Evolutionary conservation across 768 basidiomycete genomes (phyloP).

Genomic region (Fomitopsis serialis): DNA sequence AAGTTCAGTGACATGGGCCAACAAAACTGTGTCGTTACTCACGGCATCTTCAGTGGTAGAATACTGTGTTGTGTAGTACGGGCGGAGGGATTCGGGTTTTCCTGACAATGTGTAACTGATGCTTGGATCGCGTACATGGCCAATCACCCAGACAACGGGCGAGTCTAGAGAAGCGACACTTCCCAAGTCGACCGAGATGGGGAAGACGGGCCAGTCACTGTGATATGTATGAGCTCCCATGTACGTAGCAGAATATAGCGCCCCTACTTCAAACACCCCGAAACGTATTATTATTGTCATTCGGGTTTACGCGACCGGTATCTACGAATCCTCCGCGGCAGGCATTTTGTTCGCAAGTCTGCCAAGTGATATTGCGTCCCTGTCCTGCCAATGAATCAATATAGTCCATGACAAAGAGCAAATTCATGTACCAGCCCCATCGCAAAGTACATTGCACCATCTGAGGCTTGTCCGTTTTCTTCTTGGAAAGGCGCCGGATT

Average conservation of each 20-base stretch:
- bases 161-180: slow-evolving; percentile 7
- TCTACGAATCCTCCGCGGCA: slow-evolving; percentile 13
- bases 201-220: slow-evolving; percentile 14
- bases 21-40: not conserved
- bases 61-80: slow-evolving; percentile 10
- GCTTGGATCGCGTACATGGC: slow-evolving; percentile 20
- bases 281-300: not conserved
- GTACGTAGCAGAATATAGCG: not conserved
- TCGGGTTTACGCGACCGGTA: slow-evolving; percentile 12
- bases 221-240: not conserved
- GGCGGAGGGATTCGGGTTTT: slow-evolving; percentile 7
- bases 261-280: slow-evolving; percentile 9
- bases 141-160: slow-evolving; percentile 23
- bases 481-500: slow-evolving; percentile 2
- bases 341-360: not conserved
- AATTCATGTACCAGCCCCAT: slow-evolving; percentile 5
- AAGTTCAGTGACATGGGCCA: not conserved
- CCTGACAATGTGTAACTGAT: slow-evolving; percentile 13
- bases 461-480: slow-evolving; percentile 6
- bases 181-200: slow-evolving; percentile 22
- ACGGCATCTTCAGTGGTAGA: slow-evolving; percentile 4
- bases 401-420: not conserved
- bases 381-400: not conserved
- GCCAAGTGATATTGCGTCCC: slow-evolving; percentile 7
- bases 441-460: slow-evolving; percentile 10